These are phyloP conservation scores for Phytophthora boehmeriae DNA, from an alignment of 352 stramenopile species.

Conservation along the genomic window DNA sequence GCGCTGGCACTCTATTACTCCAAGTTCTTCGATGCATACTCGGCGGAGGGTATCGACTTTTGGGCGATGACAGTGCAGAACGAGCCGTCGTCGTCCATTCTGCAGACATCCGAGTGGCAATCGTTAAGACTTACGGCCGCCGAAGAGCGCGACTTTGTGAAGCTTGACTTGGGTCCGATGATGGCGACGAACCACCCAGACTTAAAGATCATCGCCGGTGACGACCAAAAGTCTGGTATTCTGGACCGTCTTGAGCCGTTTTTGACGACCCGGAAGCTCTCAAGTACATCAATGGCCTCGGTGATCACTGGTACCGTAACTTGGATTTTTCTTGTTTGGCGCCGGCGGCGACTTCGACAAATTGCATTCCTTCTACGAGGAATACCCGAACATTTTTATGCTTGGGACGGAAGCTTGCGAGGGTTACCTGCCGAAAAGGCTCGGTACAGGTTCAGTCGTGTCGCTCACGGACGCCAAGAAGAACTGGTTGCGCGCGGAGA, in stretches of 20 bases:
- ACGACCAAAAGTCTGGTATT: conserved; percentile 69
- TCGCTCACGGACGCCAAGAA: conserved; percentile 32
- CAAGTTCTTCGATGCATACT: conserved; percentile 74
- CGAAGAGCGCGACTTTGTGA: conserved; percentile 52
- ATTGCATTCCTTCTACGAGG: conserved; percentile 46
- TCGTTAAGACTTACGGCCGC: conserved; percentile 31
- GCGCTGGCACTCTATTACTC: conserved; percentile 71
- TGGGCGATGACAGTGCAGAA: conserved; percentile 75
- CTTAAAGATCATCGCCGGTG: conserved; percentile 65
- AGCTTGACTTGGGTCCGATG: conserved; percentile 60
- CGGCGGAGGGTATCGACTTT: conserved; percentile 47
- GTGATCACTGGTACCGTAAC: conserved; percentile 80
- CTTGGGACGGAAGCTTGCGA: conserved; percentile 81
- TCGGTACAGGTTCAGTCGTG: conserved; percentile 48
- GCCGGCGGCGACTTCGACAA: conserved; percentile 48
- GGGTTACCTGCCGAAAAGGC: conserved; percentile 46
- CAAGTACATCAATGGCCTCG: conserved; percentile 76
- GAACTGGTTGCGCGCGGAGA: conserved; percentile 68
- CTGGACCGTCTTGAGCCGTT: conserved; percentile 35
- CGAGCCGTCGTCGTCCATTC: conserved; percentile 47
- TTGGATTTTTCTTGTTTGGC: conserved; percentile 49
- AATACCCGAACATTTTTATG: conserved; percentile 77
- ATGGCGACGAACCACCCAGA: conserved; percentile 62
- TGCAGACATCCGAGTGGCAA: conserved; percentile 37
- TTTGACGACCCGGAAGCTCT: conserved; percentile 39